Conservation (phyloP, 2,329 filamentous ascomycete genomes). For the Cladophialophora chaetospira region DNA sequence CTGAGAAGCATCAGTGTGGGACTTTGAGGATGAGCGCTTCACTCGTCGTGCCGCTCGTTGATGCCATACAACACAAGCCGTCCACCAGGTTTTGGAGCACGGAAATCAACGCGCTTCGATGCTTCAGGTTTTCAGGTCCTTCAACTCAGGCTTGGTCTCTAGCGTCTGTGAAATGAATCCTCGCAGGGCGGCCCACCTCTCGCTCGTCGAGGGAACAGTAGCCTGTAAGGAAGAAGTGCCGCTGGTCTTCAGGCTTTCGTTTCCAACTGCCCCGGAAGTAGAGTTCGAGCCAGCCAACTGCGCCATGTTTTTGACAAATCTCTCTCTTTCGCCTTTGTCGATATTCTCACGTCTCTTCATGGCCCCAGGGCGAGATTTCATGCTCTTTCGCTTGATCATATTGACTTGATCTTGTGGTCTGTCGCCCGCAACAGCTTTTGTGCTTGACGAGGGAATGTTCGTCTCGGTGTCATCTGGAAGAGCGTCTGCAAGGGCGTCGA, state of each 20-base stretch:
- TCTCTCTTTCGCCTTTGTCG: slow-evolving; percentile 76
- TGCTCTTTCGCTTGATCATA: slow-evolving; percentile 71
- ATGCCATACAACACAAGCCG: background rate
- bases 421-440: slow-evolving; percentile 32
- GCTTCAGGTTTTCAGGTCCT: slow-evolving; percentile 17
- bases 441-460: slow-evolving; percentile 44
- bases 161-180: slow-evolving; percentile 83
- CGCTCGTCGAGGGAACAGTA: slow-evolving; percentile 48
- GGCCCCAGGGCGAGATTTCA: slow-evolving; percentile 75
- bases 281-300: slow-evolving; percentile 52
- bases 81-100: background rate
- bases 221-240: slow-evolving; percentile 10
- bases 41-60: no score
- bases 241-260: slow-evolving; percentile 8
- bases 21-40: no score
- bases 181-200: slow-evolving; percentile 78
- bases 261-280: background rate
- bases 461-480: slow-evolving; percentile 64
- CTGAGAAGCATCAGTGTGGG: no score
- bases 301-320: slow-evolving; percentile 82
- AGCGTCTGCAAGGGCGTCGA: slow-evolving; percentile 77
- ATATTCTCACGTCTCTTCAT: slow-evolving; percentile 81
- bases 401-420: slow-evolving; percentile 54
- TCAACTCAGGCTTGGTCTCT: slow-evolving; percentile 63
- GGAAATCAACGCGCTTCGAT: background rate